phyloP scores from a whole-genome alignment of 805 yeast species.

The Maudiozyma bulderi region DNA sequence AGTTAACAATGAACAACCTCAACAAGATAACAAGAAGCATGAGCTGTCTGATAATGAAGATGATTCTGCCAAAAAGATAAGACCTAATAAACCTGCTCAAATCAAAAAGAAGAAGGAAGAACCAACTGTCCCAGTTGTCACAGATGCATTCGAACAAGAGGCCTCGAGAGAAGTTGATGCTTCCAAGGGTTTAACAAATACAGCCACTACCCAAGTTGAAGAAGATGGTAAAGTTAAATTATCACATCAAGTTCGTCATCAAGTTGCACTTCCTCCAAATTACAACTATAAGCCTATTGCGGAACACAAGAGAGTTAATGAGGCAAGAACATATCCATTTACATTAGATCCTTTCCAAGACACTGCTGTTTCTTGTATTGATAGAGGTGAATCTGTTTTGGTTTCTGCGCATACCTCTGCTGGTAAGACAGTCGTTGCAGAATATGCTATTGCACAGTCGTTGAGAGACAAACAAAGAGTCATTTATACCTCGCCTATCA shows the following conservation, averaged over 20 bases:
- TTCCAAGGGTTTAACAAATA: conserved; percentile 55
- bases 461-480: conserved; percentile 84
- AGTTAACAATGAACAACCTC: conserved; percentile 4
- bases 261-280: conserved; percentile 91
- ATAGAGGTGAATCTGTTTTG: conserved; percentile 84
- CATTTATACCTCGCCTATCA: conserved; percentile 90
- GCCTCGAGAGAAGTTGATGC: conserved; percentile 84
- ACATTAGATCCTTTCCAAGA: conserved; percentile 95
- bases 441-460: conserved; percentile 95
- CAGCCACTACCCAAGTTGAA: conserved; percentile 30
- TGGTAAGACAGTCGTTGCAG: conserved; percentile 95
- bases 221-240: conserved; percentile 53
- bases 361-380: conserved; percentile 91
- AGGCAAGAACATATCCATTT: conserved; percentile 89
- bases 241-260: conserved; percentile 93
- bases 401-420: conserved; percentile 98
- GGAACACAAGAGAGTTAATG: conserved; percentile 64
- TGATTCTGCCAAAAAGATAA: conserved; percentile 4
- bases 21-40: conserved; percentile 11
- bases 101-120: conserved; percentile 37
- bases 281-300: conserved; percentile 83
- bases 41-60: conserved; percentile 11
- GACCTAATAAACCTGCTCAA: conserved; percentile 20
- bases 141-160: conserved; percentile 80
- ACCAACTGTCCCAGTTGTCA: conserved; percentile 61